Percentiles rank a stretch among this genome's conserved stretches.
Conservation (phyloP, 1,284 basidiomycete species). For the Irpex sp. region DNA sequence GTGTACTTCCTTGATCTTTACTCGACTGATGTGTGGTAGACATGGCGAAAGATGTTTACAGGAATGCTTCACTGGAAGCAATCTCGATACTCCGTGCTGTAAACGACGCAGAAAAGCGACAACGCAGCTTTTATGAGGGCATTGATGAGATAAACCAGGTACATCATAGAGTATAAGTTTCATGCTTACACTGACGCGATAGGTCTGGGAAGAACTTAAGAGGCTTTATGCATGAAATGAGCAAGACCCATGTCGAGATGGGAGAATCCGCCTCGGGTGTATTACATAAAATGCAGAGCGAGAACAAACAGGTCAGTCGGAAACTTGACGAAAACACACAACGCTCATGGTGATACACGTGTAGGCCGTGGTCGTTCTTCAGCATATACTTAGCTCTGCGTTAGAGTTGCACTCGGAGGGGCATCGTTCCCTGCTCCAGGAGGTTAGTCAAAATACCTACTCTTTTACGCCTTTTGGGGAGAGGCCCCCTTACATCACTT, state of each 20-base stretch:
- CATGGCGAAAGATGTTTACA: conserved; percentile 62
- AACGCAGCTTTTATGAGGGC: conserved; percentile 24
- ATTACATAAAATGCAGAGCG: background rate
- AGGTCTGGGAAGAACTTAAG: background rate
- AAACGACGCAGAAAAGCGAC: conserved; percentile 37
- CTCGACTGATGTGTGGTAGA: conserved; percentile 36
- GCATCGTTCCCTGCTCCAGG: conserved; percentile 9
- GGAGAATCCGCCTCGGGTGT: background rate
- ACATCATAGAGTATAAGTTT: conserved; percentile 5
- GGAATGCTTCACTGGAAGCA: conserved; percentile 60
- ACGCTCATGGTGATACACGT: background rate
- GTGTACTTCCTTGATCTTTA: background rate
- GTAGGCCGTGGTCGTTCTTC: background rate
- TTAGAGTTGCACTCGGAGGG: background rate
- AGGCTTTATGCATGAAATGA: background rate
- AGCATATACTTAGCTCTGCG: background rate
- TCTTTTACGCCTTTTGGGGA: background rate
- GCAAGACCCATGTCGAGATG: background rate
- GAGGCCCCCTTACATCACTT: no score
- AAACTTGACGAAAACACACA: background rate
- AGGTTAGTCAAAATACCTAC: background rate
- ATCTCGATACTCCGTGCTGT: conserved; percentile 46
- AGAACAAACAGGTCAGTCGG: background rate
- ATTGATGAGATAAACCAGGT: conserved; percentile 31
- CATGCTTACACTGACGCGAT: background rate